Percentiles rank a stretch among this genome's conserved stretches.
Conservation (phyloP, 129 eudicot genomes). For the Cynara cardunculus region DNA sequence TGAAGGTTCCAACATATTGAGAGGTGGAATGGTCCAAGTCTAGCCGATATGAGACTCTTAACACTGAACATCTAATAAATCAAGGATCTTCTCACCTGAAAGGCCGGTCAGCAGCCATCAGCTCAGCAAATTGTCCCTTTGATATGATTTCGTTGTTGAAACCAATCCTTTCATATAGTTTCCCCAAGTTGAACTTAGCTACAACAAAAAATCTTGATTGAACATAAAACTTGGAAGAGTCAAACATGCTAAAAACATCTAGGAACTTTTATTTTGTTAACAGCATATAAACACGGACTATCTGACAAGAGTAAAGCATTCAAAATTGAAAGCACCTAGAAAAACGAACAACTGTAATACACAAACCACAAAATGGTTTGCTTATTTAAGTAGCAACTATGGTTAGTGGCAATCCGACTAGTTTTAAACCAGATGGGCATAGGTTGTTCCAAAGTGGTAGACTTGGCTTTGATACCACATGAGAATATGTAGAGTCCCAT, state of each 20-base stretch:
- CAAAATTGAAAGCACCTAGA: background rate
- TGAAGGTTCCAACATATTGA: background rate
- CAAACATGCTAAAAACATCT: background rate
- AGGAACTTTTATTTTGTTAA: background rate
- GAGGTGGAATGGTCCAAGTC: background rate
- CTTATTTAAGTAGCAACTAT: background rate
- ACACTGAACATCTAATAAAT: background rate
- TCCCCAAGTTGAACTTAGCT: conserved; percentile 70
- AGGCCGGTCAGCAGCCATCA: conserved; percentile 67
- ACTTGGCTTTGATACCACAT: background rate
- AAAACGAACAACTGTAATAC: background rate
- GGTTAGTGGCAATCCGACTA: background rate
- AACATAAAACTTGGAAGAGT: background rate
- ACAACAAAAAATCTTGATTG: conserved; percentile 9
- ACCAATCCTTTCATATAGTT: conserved; percentile 72
- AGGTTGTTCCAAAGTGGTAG: background rate
- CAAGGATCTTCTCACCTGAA: conserved; percentile 50
- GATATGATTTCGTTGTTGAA: conserved; percentile 79
- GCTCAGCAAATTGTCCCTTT: conserved; percentile 78
- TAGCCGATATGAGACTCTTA: background rate
- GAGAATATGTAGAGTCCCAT: background rate
- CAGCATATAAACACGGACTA: background rate
- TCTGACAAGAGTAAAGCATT: background rate
- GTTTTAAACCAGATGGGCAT: background rate
- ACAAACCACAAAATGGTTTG: background rate